Conservation (phyloP, 2,329 filamentous ascomycete genomes). For the Epichloe brachyelytri region DNA sequence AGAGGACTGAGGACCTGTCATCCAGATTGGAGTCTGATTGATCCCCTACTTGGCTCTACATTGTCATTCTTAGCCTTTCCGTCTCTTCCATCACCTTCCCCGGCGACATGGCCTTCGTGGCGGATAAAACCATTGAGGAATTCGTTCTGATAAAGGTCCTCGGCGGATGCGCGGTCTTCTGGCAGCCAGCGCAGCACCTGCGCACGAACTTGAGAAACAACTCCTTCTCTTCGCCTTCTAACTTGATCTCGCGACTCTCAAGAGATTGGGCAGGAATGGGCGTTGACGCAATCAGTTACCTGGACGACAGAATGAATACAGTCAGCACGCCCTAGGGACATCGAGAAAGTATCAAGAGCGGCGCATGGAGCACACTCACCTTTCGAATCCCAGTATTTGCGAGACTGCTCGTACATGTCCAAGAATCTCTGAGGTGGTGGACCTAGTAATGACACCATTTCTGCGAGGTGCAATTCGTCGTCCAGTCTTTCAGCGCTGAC, state of each 20-base stretch:
- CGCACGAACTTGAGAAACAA: slow-evolving; percentile 11
- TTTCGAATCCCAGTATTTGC: too few relatives aligned
- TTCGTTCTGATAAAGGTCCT: slow-evolving; percentile 10
- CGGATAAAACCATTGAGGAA: not conserved
- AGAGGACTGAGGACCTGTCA: too few relatives aligned
- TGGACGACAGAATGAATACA: not conserved
- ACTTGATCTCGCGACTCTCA: slow-evolving; percentile 9
- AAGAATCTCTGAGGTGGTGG: slow-evolving; percentile 21
- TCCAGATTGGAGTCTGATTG: too few relatives aligned
- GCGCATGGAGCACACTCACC: slow-evolving; percentile 2
- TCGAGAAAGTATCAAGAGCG: slow-evolving; percentile 4
- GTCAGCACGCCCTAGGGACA: too few relatives aligned
- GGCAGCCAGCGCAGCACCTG: slow-evolving; percentile 13
- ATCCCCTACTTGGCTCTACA: too few relatives aligned
- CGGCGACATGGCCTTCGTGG: not conserved
- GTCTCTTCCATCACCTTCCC: too few relatives aligned
- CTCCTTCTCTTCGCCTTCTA: slow-evolving; percentile 11
- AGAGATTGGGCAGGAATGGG: slow-evolving; percentile 14
- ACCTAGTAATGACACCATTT: slow-evolving; percentile 25
- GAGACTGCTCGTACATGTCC: not conserved
- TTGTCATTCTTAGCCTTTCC: too few relatives aligned
- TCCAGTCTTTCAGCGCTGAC: slow-evolving; percentile 10
- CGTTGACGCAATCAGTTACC: slow-evolving; percentile 15
- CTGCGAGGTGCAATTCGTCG: slow-evolving; percentile 18
- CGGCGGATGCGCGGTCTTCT: slow-evolving; percentile 12